Percentiles rank a stretch among this genome's conserved stretches.
phyloP scores from a whole-genome alignment of 2,329 filamentous ascomycete genomes.

The Claviceps arundinis region DNA sequence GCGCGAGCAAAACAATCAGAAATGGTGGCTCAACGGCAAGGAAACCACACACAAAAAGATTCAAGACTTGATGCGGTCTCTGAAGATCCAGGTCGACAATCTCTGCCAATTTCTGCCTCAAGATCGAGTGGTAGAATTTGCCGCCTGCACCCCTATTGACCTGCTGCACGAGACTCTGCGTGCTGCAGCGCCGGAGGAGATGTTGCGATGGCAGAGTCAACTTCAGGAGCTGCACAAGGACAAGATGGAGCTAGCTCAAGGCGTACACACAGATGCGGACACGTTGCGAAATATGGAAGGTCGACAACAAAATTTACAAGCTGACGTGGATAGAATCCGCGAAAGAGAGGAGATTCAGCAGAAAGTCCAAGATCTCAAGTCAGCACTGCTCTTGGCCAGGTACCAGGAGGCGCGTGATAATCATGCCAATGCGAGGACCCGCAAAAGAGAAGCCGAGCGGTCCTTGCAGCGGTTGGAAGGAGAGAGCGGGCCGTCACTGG shows the following conservation, averaged over 20 bases:
- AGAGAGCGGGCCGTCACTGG: conserved; percentile 50
- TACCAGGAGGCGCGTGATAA: conserved; percentile 43
- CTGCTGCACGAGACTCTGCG: conserved; percentile 76
- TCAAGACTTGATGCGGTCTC: conserved; percentile 49
- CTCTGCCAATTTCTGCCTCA: conserved; percentile 94
- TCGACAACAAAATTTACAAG: conserved; percentile 61
- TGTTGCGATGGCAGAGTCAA: conserved; percentile 64
- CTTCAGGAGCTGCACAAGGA: conserved; percentile 58
- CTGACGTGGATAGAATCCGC: conserved; percentile 70
- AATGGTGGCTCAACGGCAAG: conserved; percentile 65
- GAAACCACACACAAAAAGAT: conserved; percentile 50
- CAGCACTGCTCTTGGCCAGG: conserved; percentile 49
- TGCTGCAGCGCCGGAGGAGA: conserved; percentile 70
- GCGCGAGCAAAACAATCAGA: conserved; percentile 66
- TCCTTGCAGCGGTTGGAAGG: conserved; percentile 48
- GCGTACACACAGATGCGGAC: conserved; percentile 46
- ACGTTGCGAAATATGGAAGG: conserved; percentile 53
- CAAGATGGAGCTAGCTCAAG: conserved; percentile 48
- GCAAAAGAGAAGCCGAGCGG: conserved; percentile 37
- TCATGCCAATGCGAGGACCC: conserved; percentile 38
- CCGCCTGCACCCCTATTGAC: conserved; percentile 66
- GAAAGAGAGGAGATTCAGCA: conserved; percentile 59
- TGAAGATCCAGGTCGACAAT: conserved; percentile 94
- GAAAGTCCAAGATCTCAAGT: conserved; percentile 51
- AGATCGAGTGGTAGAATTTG: conserved; percentile 90